These are phyloP conservation scores for Globisporangium solare DNA, from an alignment of 352 stramenopile genomes.

Conservation along the genomic window DNA sequence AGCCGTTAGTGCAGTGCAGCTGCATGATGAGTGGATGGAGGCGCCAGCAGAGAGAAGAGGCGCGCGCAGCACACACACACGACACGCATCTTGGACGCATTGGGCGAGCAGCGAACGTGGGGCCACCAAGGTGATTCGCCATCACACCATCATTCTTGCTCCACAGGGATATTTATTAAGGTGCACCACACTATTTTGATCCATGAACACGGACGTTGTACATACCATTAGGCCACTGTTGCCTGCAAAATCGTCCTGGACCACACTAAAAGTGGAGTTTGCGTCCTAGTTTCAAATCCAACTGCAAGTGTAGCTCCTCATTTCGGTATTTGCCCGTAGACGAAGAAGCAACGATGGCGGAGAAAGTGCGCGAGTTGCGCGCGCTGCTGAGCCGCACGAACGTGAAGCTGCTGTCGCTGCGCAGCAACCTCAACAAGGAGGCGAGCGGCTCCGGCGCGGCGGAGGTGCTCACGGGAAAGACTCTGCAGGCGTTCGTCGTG, in stretches of 20 bases:
- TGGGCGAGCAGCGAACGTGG: no score
- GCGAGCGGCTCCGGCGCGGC: slow-evolving; percentile 4
- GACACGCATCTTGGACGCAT: no score
- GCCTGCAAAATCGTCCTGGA: neutral
- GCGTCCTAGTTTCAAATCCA: neutral
- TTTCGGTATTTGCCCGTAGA: slow-evolving; percentile 12
- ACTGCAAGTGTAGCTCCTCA: slow-evolving; percentile 1
- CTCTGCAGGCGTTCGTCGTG: slow-evolving; percentile 90
- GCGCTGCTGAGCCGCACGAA: slow-evolving; percentile 57
- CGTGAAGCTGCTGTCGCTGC: slow-evolving; percentile 59
- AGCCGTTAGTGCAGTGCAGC: no score
- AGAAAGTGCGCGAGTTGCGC: slow-evolving; percentile 66
- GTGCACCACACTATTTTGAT: slow-evolving; percentile 10
- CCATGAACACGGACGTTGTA: neutral
- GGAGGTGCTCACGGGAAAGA: slow-evolving; percentile 31
- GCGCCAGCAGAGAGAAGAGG: neutral
- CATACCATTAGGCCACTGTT: neutral
- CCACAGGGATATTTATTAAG: slow-evolving; percentile 4
- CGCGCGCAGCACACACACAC: no score
- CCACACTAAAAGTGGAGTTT: no score
- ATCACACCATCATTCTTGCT: slow-evolving; percentile 1
- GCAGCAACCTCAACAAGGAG: slow-evolving; percentile 52
- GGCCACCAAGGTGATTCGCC: no score
- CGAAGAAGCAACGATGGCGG: slow-evolving; percentile 29
- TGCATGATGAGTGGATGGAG: no score